Evolutionary conservation across 75 land plant genomes (phyloP).

Genomic region (Cupressus sempervirens): DNA sequence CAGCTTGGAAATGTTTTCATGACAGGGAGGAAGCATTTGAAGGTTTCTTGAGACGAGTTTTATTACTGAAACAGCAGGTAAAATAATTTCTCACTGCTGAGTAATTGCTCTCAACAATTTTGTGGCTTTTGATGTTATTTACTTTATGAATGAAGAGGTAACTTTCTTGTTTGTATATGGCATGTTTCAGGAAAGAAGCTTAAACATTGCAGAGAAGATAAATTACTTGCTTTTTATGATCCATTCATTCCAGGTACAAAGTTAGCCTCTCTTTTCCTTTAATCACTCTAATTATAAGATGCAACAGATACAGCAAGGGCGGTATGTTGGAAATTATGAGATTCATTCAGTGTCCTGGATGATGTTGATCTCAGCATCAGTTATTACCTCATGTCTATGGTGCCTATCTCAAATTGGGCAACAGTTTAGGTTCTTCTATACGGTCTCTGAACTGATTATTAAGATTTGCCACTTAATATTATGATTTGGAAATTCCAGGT

Average conservation of each 20-base stretch:
- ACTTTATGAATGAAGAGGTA: neutral
- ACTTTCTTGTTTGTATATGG: neutral
- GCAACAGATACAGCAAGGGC: neutral
- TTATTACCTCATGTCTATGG: neutral
- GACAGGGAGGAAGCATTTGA: conserved; percentile 79
- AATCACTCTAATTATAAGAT: neutral
- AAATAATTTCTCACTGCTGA: neutral
- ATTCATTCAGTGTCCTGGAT: neutral
- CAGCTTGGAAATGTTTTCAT: conserved; percentile 91
- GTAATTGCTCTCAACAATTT: neutral
- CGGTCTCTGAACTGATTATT: neutral
- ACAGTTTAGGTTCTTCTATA: neutral
- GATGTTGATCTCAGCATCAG: neutral
- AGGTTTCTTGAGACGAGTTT: conserved; percentile 72
- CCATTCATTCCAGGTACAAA: conserved; percentile 90
- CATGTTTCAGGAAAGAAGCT: conserved; percentile 41
- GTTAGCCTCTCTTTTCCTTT: neutral
- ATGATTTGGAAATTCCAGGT: neutral
- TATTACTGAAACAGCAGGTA: conserved; percentile 80
- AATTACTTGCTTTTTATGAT: conserved; percentile 96
- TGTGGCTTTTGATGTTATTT: neutral
- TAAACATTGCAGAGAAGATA: conserved; percentile 83
- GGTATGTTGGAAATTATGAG: neutral
- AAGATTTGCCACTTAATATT: neutral
- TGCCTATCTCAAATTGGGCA: neutral